These are phyloP conservation scores for Rutstroemia sp. DNA, from an alignment of 2,329 filamentous ascomycete species.

Conservation along the genomic window DNA sequence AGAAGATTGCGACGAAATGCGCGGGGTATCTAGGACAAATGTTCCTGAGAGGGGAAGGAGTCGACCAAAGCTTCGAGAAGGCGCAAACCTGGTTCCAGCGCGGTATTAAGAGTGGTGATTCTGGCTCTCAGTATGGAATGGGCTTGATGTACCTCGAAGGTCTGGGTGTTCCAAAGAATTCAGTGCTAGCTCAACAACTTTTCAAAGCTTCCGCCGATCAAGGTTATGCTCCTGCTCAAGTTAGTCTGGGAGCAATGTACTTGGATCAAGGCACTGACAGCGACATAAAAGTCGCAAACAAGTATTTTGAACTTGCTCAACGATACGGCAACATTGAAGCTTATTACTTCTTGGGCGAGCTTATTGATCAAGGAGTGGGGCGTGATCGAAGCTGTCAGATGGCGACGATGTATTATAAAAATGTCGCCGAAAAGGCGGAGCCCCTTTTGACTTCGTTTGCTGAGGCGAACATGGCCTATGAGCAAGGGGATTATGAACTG, in stretches of 20 bases:
- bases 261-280: slow-evolving; percentile 53
- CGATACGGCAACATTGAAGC: slow-evolving; percentile 64
- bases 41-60: slow-evolving; percentile 65
- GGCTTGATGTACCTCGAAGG: slow-evolving; percentile 66
- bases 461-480: slow-evolving; percentile 61
- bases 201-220: slow-evolving; percentile 63
- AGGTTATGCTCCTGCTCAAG: slow-evolving; percentile 59
- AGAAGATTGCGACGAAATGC: slow-evolving; percentile 60
- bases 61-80: slow-evolving; percentile 56
- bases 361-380: slow-evolving; percentile 58
- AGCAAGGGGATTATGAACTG: slow-evolving; percentile 53
- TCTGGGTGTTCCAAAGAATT: slow-evolving; percentile 54
- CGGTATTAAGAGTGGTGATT: slow-evolving; percentile 55
- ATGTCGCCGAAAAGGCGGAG: slow-evolving; percentile 51
- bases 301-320: slow-evolving; percentile 64
- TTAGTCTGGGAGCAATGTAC: slow-evolving; percentile 59
- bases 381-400: slow-evolving; percentile 59
- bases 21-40: slow-evolving; percentile 66
- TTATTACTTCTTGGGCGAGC: slow-evolving; percentile 65
- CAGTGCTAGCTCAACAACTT: slow-evolving; percentile 53
- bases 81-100: slow-evolving; percentile 62
- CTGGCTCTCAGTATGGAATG: slow-evolving; percentile 61
- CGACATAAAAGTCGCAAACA: slow-evolving; percentile 44
- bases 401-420: slow-evolving; percentile 61
- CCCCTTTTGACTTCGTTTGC: slow-evolving; percentile 52